These are phyloP conservation scores for Penicillium sp. DNA, from an alignment of 2,329 filamentous ascomycete species.

Conservation along the genomic window DNA sequence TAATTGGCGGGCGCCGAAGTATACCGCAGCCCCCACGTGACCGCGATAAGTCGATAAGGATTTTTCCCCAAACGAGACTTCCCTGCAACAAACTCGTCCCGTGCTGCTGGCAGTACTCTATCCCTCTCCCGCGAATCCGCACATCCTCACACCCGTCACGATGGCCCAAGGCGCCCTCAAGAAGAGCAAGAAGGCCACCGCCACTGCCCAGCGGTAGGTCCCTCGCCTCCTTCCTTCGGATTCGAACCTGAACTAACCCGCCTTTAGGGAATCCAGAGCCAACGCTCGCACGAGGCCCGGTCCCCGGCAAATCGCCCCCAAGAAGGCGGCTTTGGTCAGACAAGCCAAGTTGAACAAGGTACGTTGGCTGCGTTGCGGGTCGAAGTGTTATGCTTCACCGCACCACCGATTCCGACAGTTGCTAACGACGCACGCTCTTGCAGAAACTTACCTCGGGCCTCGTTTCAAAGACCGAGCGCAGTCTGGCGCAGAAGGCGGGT, in stretches of 20 bases:
- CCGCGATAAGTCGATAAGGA: slow-evolving; percentile 7
- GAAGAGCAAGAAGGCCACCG: slow-evolving; percentile 38
- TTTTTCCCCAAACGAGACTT: slow-evolving; percentile 3
- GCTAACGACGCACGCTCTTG: too few relatives aligned
- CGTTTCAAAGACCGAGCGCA: slow-evolving; percentile 64
- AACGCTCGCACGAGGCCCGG: slow-evolving; percentile 56
- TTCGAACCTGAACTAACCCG: neutral
- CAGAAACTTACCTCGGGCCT: slow-evolving; percentile 63
- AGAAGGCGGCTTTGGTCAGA: slow-evolving; percentile 60
- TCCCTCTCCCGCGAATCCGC: neutral
- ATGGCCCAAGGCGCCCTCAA: slow-evolving; percentile 54
- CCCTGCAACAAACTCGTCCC: neutral
- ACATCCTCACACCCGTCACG: neutral
- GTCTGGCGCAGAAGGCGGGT: slow-evolving; percentile 64
- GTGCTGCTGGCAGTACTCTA: slow-evolving; percentile 9
- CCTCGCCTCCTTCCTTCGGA: neutral
- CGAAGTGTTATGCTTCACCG: too few relatives aligned
- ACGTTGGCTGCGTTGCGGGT: neutral
- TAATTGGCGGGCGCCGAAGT: too few relatives aligned
- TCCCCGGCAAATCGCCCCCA: slow-evolving; percentile 63
- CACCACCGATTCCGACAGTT: neutral
- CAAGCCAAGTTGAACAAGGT: slow-evolving; percentile 64
- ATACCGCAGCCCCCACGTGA: neutral
- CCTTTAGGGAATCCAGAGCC: slow-evolving; percentile 4
- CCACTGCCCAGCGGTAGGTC: slow-evolving; percentile 40